A percentile compares a stretch with the other conserved stretches of the same genome.
Evolutionary conservation across 2,329 filamentous ascomycete genomes (phyloP).

Genomic region (Verticillium alfalfae): DNA sequence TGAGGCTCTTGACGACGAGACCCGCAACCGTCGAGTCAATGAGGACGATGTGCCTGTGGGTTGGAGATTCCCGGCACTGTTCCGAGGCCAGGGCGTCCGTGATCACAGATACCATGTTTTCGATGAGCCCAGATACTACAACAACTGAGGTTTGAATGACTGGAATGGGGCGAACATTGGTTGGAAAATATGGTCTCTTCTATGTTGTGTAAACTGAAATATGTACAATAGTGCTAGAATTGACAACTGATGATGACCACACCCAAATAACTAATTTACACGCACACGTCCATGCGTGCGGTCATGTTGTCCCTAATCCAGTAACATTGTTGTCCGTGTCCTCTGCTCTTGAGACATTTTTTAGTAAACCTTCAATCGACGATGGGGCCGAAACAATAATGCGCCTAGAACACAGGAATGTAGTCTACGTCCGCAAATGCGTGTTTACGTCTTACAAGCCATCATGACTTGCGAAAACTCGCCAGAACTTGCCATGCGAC

Average conservation of each 20-base stretch:
- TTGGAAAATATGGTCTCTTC: background rate
- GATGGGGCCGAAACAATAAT: background rate
- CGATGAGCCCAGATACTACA: slow-evolving; percentile 75
- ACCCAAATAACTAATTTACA: no score
- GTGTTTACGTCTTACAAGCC: background rate
- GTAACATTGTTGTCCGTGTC: no score
- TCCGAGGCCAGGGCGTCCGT: slow-evolving; percentile 78
- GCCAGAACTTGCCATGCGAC: background rate
- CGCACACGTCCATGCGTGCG: no score
- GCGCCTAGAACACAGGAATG: background rate
- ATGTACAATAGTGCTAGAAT: background rate
- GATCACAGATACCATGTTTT: slow-evolving; percentile 95
- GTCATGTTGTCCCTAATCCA: no score
- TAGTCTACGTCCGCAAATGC: background rate
- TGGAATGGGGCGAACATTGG: background rate
- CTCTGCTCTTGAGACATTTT: no score
- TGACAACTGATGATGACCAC: background rate
- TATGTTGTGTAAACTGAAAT: background rate
- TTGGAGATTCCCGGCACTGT: slow-evolving; percentile 76
- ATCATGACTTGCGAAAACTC: background rate
- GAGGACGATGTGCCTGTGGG: slow-evolving; percentile 74
- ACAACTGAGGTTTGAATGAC: slow-evolving; percentile 18
- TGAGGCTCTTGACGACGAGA: slow-evolving; percentile 38
- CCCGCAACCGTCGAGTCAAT: slow-evolving; percentile 51
- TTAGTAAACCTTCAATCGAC: background rate